Evolutionary conservation across 2,329 filamentous ascomycete species (phyloP), one percentile per base, ranked within the genome.

Genomic region (Teratosphaeria pseudoeucalypti): DNA sequence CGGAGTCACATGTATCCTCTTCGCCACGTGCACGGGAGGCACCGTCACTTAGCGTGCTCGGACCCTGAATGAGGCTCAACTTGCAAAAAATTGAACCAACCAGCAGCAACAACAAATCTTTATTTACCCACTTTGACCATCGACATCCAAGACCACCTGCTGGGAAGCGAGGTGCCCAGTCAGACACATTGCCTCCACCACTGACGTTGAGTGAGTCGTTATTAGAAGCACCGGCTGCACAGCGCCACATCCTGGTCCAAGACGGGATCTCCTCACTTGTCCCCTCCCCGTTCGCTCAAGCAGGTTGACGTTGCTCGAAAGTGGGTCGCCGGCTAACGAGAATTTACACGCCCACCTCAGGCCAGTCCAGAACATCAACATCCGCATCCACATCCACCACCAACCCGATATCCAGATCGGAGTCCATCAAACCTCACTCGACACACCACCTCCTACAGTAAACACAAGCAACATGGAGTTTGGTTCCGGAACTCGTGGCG

Each of bases 401-500:
- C 23, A 49, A 57, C 57, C 43, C 27, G 54, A 27, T 32, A 54
- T 23, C 27, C 52, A 29, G 12, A 23, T 11, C 26, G 2, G 7
- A 54, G 10, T 26, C 29, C 32, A 34, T 34, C 16, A 32, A n/a
- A 7, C 23, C 32, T 29, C 52, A 54, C 52, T 49, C 43, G 43
- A 54, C 57, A 61, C 61, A 57, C 19, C 43, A 49, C 19, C n/a
- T 19, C 23, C 23, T 23, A 23, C 23, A 23, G 23, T 23, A 23
- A n/a, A 6, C 19, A 49, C 49, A 56, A 55, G 27, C 54, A 61
- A 49, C 47, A 82, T 82, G 80, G 79, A 81, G 66, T 78, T 74
- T 66, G 63, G 66, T 65, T 61, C 61, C 61, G 76, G 75, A 67
- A 75, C 75, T 66, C 79, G 80, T 72, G 79, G 78, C 55, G 55